These are phyloP conservation scores for Aspergillus neoniger DNA, from an alignment of 2,329 filamentous ascomycete species.

Conservation along the genomic window DNA sequence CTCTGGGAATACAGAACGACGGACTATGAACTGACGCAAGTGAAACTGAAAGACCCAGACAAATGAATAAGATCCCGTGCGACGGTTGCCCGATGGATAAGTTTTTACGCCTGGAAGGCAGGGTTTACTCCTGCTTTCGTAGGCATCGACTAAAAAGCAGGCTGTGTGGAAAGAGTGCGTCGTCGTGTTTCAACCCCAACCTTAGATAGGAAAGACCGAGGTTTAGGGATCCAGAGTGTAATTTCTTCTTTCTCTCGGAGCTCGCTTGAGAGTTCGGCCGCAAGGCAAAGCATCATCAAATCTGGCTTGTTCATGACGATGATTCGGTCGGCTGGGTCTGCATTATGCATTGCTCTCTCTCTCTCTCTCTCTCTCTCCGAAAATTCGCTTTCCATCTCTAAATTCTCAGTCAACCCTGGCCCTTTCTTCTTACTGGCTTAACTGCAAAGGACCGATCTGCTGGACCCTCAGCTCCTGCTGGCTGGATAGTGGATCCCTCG, in stretches of 20 bases:
- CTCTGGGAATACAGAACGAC: background rate
- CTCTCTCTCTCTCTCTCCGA: background rate
- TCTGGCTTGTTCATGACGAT: background rate
- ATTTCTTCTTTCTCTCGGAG: constrained; percentile 9
- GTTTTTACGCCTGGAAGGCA: background rate
- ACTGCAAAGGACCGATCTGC: background rate
- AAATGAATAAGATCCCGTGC: background rate
- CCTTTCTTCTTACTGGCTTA: background rate
- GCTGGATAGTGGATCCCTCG: background rate
- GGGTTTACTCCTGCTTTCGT: background rate
- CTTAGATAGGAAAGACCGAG: constrained; percentile 12
- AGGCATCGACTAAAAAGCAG: background rate
- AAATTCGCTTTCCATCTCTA: background rate
- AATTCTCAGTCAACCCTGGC: too few relatives aligned
- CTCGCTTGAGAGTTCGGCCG: background rate
- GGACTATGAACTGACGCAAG: too few relatives aligned
- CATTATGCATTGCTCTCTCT: background rate
- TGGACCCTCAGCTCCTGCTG: background rate
- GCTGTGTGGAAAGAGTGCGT: background rate
- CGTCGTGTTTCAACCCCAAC: constrained; percentile 3
- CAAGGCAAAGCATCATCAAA: background rate
- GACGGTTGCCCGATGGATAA: background rate
- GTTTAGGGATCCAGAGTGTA: constrained; percentile 1
- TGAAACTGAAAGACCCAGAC: too few relatives aligned
- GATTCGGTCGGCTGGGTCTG: background rate